A percentile compares a stretch with the other conserved stretches of the same genome.
Conservation (phyloP, 768 basidiomycete species). For the Strobilomyces echinocephalus region DNA sequence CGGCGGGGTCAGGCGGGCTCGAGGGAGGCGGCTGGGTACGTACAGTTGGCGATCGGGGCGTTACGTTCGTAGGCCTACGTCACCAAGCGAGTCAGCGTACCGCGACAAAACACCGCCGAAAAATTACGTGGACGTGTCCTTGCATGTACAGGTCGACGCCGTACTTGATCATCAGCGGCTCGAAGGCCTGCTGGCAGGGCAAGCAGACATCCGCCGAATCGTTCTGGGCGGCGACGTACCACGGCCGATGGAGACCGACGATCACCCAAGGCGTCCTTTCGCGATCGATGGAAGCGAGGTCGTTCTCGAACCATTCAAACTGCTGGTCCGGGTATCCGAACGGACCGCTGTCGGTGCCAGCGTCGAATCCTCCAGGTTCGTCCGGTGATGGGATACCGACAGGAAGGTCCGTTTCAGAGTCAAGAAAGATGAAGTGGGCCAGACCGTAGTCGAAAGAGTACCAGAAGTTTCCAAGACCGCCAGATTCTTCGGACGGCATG, state of each 20-base stretch:
- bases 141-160: conserved; percentile 20
- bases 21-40: not conserved
- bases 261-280: conserved; percentile 24
- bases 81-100: not conserved
- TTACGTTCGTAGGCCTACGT: conserved; percentile 24
- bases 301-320: conserved; percentile 23
- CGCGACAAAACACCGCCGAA: not conserved
- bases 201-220: conserved; percentile 8
- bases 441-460: conserved; percentile 30
- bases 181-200: conserved; percentile 24
- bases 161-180: conserved; percentile 22
- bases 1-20: not conserved
- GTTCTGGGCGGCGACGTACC: conserved; percentile 17
- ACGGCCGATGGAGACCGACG: conserved; percentile 26
- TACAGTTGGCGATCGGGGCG: conserved; percentile 25
- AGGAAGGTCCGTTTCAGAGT: conserved; percentile 25
- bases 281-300: conserved; percentile 22
- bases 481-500: conserved; percentile 26
- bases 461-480: conserved; percentile 28
- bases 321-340: conserved; percentile 27
- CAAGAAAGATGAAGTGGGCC: conserved; percentile 23
- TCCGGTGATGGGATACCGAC: conserved; percentile 23
- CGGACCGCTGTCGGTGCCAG: conserved; percentile 22
- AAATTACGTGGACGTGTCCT: conserved; percentile 23
- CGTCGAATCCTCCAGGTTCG: conserved; percentile 13